Evolutionary conservation across 2,329 filamentous ascomycete genomes (phyloP).

Genomic region (Rosellinia necatrix): DNA sequence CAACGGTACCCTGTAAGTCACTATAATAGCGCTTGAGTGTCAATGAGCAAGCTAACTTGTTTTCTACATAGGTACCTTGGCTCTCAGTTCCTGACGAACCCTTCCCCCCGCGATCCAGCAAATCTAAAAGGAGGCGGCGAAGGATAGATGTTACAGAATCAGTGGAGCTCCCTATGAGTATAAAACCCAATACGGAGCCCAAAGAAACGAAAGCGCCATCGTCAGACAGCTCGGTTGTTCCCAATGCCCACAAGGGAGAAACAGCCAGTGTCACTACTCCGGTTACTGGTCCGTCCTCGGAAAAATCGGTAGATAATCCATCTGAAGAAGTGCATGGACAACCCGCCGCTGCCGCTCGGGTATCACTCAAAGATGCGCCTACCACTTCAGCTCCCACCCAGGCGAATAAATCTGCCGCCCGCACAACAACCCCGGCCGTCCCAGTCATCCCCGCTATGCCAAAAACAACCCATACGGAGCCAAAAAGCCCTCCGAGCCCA

Average conservation of each 20-base stretch:
- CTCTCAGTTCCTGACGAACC: constrained; percentile 54
- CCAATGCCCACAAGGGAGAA: constrained; percentile 26
- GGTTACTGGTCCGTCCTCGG: neutral
- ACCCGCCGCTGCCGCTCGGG: constrained; percentile 45
- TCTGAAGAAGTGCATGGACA: constrained; percentile 39
- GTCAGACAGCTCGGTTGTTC: constrained; percentile 33
- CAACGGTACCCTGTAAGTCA: constrained; percentile 59
- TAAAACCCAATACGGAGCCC: constrained; percentile 41
- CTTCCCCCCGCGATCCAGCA: constrained; percentile 53
- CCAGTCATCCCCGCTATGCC: constrained; percentile 55
- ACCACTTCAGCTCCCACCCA: constrained; percentile 36
- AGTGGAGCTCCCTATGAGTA: constrained; percentile 50
- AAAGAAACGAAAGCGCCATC: constrained; percentile 14
- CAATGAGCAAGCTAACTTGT: constrained; percentile 33
- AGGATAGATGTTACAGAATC: constrained; percentile 43
- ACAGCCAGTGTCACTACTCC: constrained; percentile 22
- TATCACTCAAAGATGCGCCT: constrained; percentile 37
- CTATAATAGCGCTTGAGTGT: neutral
- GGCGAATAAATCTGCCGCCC: constrained; percentile 39
- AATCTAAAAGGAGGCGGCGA: constrained; percentile 49
- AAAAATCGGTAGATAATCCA: constrained; percentile 38
- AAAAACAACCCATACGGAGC: constrained; percentile 44
- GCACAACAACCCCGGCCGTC: constrained; percentile 46
- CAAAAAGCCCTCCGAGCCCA: constrained; percentile 29
- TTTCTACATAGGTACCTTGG: constrained; percentile 59